phyloP scores from a whole-genome alignment of 192 early-diverging fungal genomes.

The Endogone sp. region DNA sequence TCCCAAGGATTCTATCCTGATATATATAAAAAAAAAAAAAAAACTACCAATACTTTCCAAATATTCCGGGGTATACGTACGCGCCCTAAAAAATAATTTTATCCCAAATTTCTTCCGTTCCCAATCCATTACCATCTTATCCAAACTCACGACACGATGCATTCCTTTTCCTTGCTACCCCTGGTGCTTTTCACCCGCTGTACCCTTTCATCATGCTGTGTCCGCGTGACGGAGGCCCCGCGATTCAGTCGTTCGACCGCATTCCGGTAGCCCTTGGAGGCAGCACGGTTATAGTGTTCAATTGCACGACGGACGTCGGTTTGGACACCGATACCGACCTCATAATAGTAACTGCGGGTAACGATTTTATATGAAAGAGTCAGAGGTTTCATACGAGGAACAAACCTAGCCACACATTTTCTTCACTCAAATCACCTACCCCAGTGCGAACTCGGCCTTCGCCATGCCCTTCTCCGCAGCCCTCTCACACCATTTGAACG shows the following conservation, averaged over 20 bases:
- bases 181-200: background rate
- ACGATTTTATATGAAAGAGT: conserved; percentile 1
- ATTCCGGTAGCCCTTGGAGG: conserved; percentile 23
- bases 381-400: no score
- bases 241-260: conserved; percentile 26
- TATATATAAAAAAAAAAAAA: no score
- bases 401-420: no score
- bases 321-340: conserved; percentile 21
- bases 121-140: no score
- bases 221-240: conserved; percentile 1
- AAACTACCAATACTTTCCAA: no score
- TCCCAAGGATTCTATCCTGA: no score
- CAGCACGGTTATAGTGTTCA: conserved; percentile 29
- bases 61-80: no score
- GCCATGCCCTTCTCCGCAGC: conserved; percentile 76
- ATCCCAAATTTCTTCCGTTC: no score
- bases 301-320: conserved; percentile 23
- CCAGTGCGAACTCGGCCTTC: conserved; percentile 86
- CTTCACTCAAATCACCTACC: conserved; percentile 50
- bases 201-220: background rate
- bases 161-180: background rate
- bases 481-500: conserved; percentile 77
- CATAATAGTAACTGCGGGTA: conserved; percentile 27
- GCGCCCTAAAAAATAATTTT: no score
- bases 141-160: background rate